phyloP scores from a whole-genome alignment of 352 stramenopile genomes.

The Pilasporangium apinafurcum region DNA sequence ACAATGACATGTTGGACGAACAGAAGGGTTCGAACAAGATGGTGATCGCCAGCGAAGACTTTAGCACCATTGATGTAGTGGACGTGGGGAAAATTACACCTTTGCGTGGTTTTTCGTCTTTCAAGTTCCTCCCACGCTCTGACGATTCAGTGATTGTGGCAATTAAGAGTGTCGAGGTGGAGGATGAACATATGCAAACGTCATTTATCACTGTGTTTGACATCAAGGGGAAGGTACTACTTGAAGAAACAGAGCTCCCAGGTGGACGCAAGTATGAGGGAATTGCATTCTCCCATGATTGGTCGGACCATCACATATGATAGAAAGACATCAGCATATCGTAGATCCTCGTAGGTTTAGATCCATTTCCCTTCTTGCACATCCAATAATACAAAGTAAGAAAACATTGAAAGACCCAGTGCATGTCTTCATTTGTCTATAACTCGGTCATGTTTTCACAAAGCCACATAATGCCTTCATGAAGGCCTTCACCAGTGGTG shows the following conservation, averaged over 20 bases:
- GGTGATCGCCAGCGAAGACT: conserved; percentile 87
- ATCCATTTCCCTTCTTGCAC: too few relatives aligned
- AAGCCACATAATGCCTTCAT: conserved; percentile 70
- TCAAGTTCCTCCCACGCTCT: conserved; percentile 92
- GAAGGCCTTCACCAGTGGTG: conserved; percentile 69
- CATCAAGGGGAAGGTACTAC: conserved; percentile 82
- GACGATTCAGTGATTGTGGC: conserved; percentile 89
- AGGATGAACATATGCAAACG: conserved; percentile 86
- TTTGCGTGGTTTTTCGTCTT: conserved; percentile 90
- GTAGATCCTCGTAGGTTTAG: too few relatives aligned
- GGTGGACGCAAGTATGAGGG: conserved; percentile 92
- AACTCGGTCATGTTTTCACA: conserved; percentile 72
- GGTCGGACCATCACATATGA: conserved; percentile 25
- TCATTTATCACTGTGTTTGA: conserved; percentile 93
- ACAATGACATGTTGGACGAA: conserved; percentile 97
- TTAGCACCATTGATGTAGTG: conserved; percentile 75
- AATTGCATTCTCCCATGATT: conserved; percentile 87
- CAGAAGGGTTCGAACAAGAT: conserved; percentile 87
- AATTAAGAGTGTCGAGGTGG: conserved; percentile 92
- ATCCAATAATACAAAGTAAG: neutral
- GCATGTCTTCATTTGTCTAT: conserved; percentile 9
- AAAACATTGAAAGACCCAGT: neutral
- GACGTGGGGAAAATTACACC: conserved; percentile 80
- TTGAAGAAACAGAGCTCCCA: conserved; percentile 89
- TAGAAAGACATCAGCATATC: too few relatives aligned